Conservation (phyloP, 1,139 yeast genomes). For the Debaryomyces subglobosus region DNA sequence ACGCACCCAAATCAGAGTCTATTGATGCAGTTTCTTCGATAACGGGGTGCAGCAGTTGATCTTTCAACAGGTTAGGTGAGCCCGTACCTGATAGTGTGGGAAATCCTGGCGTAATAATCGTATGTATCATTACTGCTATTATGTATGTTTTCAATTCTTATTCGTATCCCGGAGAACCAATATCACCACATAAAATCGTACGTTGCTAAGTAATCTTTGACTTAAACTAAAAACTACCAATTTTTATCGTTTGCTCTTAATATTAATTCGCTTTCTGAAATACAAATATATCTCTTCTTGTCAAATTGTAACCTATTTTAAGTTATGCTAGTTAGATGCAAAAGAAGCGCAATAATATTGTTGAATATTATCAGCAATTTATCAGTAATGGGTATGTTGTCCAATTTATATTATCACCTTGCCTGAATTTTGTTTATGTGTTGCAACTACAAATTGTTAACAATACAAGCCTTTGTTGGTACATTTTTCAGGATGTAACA, state of each 20-base stretch:
- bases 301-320: neutral
- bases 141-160: neutral
- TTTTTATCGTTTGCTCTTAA: neutral
- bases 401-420: neutral
- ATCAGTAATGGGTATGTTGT: neutral
- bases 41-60: neutral
- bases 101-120: neutral
- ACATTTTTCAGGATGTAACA: slow-evolving; percentile 4
- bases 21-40: neutral
- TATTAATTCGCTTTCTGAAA: neutral
- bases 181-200: neutral
- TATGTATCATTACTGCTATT: neutral
- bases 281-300: neutral
- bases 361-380: neutral
- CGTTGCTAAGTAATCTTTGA: neutral
- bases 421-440: neutral
- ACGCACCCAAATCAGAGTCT: neutral
- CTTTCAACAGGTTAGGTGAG: neutral
- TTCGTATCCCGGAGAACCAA: neutral
- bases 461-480: neutral
- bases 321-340: neutral
- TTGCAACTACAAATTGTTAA: neutral
- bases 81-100: neutral
- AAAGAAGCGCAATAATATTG: neutral
- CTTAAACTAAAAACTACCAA: neutral